Evolutionary conservation across 2,329 filamentous ascomycete species (phyloP).

Genomic region (Chlorencoelia australis): DNA sequence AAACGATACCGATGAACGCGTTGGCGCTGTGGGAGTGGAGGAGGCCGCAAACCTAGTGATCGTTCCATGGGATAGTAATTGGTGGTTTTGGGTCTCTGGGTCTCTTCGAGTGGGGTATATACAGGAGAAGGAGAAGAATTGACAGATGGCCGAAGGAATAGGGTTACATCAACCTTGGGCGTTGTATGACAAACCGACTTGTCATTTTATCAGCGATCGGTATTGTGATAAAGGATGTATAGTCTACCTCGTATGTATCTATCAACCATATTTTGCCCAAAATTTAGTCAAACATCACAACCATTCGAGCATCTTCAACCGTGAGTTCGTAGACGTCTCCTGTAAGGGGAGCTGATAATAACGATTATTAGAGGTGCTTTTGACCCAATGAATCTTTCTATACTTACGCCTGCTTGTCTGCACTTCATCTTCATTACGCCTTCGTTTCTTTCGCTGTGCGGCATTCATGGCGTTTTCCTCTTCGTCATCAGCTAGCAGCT

Average conservation of each 20-base stretch:
- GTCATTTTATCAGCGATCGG: neutral
- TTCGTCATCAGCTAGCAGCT: constrained; percentile 3
- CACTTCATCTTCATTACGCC: constrained; percentile 2
- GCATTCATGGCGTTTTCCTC: constrained; percentile 2
- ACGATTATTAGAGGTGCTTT: too few relatives aligned
- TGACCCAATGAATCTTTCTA: too few relatives aligned
- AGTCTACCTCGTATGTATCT: neutral
- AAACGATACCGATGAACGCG: neutral
- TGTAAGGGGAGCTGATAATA: too few relatives aligned
- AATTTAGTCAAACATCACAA: neutral
- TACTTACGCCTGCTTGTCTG: too few relatives aligned
- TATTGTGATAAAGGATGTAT: neutral
- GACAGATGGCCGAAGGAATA: neutral
- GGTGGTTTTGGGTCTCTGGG: neutral
- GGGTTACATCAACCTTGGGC: neutral
- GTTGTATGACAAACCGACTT: neutral
- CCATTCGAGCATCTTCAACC: neutral
- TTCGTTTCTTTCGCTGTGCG: constrained; percentile 4
- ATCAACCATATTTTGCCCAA: neutral
- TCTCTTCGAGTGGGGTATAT: constrained; percentile 2
- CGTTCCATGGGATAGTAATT: neutral
- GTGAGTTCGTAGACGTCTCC: neutral
- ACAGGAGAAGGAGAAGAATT: neutral
- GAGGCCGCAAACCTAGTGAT: neutral
- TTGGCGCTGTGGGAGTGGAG: neutral